phyloP scores from a whole-genome alignment of 495 filamentous ascomycete species.

The Aspergillus asperescens region DNA sequence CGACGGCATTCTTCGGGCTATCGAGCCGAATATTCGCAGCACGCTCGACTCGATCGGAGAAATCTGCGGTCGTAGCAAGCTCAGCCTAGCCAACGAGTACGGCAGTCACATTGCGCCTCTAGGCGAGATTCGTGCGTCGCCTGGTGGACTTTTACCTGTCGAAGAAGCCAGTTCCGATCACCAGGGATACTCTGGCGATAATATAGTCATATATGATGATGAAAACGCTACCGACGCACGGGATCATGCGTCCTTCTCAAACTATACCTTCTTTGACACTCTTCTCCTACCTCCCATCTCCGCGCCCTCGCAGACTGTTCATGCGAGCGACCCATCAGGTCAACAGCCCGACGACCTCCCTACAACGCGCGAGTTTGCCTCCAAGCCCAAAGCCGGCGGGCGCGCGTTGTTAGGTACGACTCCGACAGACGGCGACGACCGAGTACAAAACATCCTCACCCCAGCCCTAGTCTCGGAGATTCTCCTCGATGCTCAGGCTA shows the following conservation, averaged over 20 bases:
- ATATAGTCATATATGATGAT: constrained; percentile 36
- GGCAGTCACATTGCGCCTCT: constrained; percentile 58
- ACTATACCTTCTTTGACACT: constrained; percentile 29
- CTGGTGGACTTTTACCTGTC: constrained; percentile 34
- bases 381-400: constrained; percentile 26
- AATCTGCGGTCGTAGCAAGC: constrained; percentile 56
- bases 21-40: constrained; percentile 51
- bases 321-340: constrained; percentile 8
- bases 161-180: constrained; percentile 39
- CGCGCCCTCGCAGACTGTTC: constrained; percentile 8
- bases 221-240: constrained; percentile 27
- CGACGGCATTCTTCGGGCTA: constrained; percentile 53
- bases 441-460: constrained; percentile 24
- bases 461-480: constrained; percentile 40
- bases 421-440: constrained; percentile 8
- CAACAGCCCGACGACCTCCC: constrained; percentile 15
- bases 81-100: constrained; percentile 60
- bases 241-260: constrained; percentile 28
- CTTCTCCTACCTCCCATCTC: constrained; percentile 7
- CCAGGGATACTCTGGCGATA: constrained; percentile 29
- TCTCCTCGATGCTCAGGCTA: constrained; percentile 35
- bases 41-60: constrained; percentile 60
- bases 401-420: constrained; percentile 28
- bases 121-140: constrained; percentile 47
- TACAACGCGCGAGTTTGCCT: constrained; percentile 30